Base-by-base conservation (phyloP, 2,329 filamentous ascomycete genomes). In the Atkinsonella hypoxylon region DNA sequence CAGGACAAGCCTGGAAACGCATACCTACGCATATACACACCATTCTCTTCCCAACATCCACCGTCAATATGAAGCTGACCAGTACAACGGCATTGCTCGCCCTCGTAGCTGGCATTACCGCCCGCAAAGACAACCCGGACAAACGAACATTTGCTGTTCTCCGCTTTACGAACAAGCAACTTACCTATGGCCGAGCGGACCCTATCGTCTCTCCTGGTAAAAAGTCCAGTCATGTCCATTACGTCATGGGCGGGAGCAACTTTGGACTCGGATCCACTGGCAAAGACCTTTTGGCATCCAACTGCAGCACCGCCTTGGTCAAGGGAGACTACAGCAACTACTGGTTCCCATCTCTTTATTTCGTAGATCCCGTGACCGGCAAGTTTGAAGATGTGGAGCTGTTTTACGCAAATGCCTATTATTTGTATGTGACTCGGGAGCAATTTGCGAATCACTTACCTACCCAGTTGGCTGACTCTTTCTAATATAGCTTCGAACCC, bases 341-440 rank as follows among this genome's bases (percentile, higher is more conserved):
- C 72, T 90, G 87, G 87, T 81, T 82, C 51, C 85, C 87, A 1
- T 72, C 73, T 30, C 69, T 90, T 2, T 89, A 82, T 68, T 89
- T 83, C 67, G 69, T 74, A 57, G 77, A 85, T 56, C 74, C 79
- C 59, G 69, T 76, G 57, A 79, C 82, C 56, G 78, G 77, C 46
- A 75, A 74, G 48, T 79, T 87, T 57, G 78, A 82, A 64, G 73
- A 76, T 36, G 85, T 89, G 17, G 73, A 81, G 43, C 69, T 86
- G 54, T 82, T 83, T 60, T 87, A 87, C 63, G 82, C 84, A 77
- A 82, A 83, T 61, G 78, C 78, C 54, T 93, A 93, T 72, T 90
- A 91, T 69, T 82, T 85, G 76, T 79, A 62, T 64, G 73, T 49
- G 12, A 30, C 10, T 26, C 26, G 26, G 26, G 8, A 26, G 26